Evolutionary conservation across 2,329 filamentous ascomycete species (phyloP), one percentile per base, ranked within the genome.

Genomic region (Penicillium sp.): DNA sequence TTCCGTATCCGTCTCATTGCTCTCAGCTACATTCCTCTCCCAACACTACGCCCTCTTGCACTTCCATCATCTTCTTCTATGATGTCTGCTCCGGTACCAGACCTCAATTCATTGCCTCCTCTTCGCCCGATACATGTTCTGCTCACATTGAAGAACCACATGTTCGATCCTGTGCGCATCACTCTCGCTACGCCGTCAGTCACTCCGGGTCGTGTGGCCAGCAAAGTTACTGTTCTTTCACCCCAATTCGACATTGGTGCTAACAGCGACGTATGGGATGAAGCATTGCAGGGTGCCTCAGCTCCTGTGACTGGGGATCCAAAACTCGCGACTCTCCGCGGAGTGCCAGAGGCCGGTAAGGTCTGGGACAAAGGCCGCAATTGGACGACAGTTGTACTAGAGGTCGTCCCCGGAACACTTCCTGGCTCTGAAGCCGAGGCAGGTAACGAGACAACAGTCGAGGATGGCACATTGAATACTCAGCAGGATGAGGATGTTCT

Each of bases 291-390:
- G 68, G 71, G 47, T 64, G 71, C 45, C 58, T 66, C 61, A 73
- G 68, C 69, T 69, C 68, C 70, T 67, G 60, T 67, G 65, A 47
- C 51, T 0, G 54, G 51, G 4, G 67, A 74, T 65, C 69, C 70
- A 5, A 71, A 70, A 28, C 67, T 73, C 13, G 72, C 71, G 62
- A 74, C 64, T 67, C 66, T 58, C 63, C 76, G 67, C 41, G 68
- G 64, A 24, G 67, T 84, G 45, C 85, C 89, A 15, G 91, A 95
- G 71, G 89, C 89, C 0, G 94, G 93, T 47, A 97, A 97, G 74
- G 86, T 97, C n/a, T 99, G 90, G 89, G 92, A 96, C 58, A 84
- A 87, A 49, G 93, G 92, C 0, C 81, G 92, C 33, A 99, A 97
- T 70, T 96, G 92, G 89, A 94, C 94, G 15, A 94, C 87, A 60